Conservation (phyloP, 352 stramenopile species). For the Globisporangium solare region DNA sequence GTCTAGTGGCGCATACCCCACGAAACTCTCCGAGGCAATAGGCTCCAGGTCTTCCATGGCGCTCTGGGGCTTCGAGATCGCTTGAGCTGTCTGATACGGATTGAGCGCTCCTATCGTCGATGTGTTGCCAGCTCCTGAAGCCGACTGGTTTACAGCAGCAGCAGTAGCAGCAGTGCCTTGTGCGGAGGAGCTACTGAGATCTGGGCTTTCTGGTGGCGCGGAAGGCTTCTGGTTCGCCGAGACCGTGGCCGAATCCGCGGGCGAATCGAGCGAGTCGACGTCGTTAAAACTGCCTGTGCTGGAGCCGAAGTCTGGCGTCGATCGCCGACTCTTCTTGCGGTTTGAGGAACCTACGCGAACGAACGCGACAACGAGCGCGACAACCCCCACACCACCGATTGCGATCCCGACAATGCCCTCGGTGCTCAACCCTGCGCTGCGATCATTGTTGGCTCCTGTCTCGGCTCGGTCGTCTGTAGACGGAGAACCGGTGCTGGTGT, state of each 20-base stretch:
- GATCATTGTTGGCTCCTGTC: not conserved
- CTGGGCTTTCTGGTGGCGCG: not conserved
- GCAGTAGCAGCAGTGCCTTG: not conserved
- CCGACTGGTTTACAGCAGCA: no score
- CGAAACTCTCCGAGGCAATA: not conserved
- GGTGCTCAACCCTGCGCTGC: not conserved
- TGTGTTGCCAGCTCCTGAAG: no score
- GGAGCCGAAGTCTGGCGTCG: constrained; percentile 5
- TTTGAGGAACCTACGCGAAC: constrained; percentile 7
- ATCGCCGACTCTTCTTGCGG: not conserved
- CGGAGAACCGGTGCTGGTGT: no score
- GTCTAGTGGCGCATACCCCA: not conserved
- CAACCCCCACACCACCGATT: not conserved
- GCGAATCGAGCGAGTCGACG: constrained; percentile 12
- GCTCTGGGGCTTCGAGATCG: constrained; percentile 7
- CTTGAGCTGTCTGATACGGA: not conserved
- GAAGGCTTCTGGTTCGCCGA: constrained; percentile 5
- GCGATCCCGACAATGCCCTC: constrained; percentile 12
- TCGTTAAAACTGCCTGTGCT: constrained; percentile 13
- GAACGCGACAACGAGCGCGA: constrained; percentile 12
- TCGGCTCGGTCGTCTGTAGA: not conserved
- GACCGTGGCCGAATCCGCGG: not conserved
- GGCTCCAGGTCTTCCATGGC: not conserved
- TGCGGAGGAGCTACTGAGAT: not conserved
- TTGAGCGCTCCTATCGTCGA: no score